These are phyloP conservation scores for Liquidambar formosana DNA, from an alignment of 164 flowering plant species.

Conservation along the genomic window DNA sequence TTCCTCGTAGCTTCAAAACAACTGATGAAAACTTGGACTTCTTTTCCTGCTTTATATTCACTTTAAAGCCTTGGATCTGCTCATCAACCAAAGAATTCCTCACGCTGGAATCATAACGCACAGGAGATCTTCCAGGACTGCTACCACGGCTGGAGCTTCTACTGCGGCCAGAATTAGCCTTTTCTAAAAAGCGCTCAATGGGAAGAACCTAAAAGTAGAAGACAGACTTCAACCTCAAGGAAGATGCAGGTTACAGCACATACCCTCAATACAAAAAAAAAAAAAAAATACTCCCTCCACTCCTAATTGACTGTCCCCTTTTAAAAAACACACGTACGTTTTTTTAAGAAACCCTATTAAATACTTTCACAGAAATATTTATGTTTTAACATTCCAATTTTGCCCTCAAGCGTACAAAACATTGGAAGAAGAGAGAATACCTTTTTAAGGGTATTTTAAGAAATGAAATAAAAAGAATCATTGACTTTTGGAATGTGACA, in stretches of 20 bases:
- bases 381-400: too few relatives aligned
- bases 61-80: slow-evolving; percentile 79
- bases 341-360: too few relatives aligned
- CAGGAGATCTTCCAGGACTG: slow-evolving; percentile 95
- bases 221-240: background rate
- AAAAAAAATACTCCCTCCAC: too few relatives aligned
- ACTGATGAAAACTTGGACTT: slow-evolving; percentile 93
- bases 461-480: too few relatives aligned
- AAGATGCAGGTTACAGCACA: background rate
- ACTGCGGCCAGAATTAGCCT: slow-evolving; percentile 71
- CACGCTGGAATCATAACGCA: slow-evolving; percentile 47
- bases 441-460: too few relatives aligned
- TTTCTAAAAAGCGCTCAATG: slow-evolving; percentile 86
- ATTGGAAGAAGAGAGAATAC: too few relatives aligned
- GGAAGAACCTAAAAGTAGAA: slow-evolving; percentile 65
- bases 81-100: slow-evolving; percentile 59
- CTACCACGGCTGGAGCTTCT: slow-evolving; percentile 88
- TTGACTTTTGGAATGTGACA: too few relatives aligned
- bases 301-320: too few relatives aligned
- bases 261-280: too few relatives aligned
- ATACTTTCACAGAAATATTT: too few relatives aligned
- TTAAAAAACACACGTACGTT: too few relatives aligned
- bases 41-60: slow-evolving; percentile 88
- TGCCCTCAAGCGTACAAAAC: too few relatives aligned
- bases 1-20: slow-evolving; percentile 87